Evolutionary conservation across 306 rosid species (phyloP).

Genomic region (Cyamopsis tetragonoloba): DNA sequence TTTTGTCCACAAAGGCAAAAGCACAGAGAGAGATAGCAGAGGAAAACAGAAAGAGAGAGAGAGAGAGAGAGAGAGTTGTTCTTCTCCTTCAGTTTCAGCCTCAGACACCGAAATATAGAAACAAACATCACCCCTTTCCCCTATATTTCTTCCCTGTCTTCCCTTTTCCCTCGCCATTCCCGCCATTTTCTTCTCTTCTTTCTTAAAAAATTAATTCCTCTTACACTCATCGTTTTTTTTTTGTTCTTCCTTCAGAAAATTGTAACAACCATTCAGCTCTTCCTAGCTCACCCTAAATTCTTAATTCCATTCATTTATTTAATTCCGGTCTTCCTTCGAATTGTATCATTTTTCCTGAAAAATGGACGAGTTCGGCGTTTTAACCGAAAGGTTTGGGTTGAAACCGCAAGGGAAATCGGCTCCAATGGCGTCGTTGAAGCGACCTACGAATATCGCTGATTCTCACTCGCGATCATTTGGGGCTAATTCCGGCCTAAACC

Average conservation of each 20-base stretch:
- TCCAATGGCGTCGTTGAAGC: slow-evolving; percentile 77
- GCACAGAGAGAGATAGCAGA: not conserved
- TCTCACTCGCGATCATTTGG: slow-evolving; percentile 32
- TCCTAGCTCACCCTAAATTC: not conserved
- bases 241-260: not conserved
- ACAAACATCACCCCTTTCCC: slow-evolving; percentile 5
- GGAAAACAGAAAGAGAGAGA: not conserved
- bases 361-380: slow-evolving; percentile 92
- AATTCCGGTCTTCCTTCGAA: no score
- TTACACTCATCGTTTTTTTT: not conserved
- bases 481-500: slow-evolving; percentile 27
- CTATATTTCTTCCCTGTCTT: slow-evolving; percentile 9
- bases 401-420: slow-evolving; percentile 86
- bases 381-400: slow-evolving; percentile 73
- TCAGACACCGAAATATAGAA: not conserved
- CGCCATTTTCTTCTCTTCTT: not conserved
- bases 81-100: no score
- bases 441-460: slow-evolving; percentile 12
- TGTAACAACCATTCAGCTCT: not conserved
- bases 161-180: slow-evolving; percentile 26
- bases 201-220: not conserved
- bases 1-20: no score
- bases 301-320: not conserved
- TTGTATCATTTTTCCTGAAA: not conserved
- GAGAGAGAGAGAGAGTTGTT: not conserved